These are phyloP conservation scores for Tylopilus sp. DNA, from an alignment of 768 basidiomycete species.

Conservation along the genomic window DNA sequence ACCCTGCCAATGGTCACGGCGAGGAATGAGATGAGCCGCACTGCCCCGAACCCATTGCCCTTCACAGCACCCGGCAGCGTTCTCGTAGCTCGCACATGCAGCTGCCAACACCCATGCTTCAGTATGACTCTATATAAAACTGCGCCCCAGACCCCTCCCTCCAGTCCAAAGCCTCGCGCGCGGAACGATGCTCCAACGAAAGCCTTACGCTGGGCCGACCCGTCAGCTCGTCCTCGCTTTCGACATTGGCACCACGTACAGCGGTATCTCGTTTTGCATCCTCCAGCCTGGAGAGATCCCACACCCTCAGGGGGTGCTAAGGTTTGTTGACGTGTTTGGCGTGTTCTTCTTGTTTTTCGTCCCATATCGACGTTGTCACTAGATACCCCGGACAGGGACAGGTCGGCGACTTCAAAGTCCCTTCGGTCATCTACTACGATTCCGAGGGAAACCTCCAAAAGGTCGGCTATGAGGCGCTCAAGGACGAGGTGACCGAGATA, in stretches of 20 bases:
- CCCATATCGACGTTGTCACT: background rate
- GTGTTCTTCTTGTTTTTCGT: too few relatives aligned
- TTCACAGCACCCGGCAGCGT: background rate
- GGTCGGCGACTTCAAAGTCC: constrained; percentile 41
- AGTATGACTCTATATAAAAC: constrained; percentile 5
- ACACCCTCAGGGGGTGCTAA: constrained; percentile 20
- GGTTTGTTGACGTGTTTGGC: background rate
- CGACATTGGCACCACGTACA: constrained; percentile 38
- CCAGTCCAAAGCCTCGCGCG: background rate
- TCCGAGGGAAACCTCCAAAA: constrained; percentile 33
- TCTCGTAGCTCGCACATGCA: background rate
- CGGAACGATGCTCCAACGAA: constrained; percentile 26
- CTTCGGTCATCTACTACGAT: constrained; percentile 45
- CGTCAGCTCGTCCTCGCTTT: constrained; percentile 35
- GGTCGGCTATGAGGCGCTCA: constrained; percentile 40
- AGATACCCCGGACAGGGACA: constrained; percentile 39
- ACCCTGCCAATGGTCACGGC: background rate
- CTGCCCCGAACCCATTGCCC: constrained; percentile 1
- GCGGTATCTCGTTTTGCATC: constrained; percentile 36
- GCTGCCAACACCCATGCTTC: too few relatives aligned
- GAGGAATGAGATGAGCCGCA: constrained; percentile 1
- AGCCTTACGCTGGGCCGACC: constrained; percentile 32
- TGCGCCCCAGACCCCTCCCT: background rate
- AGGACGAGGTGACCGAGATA: constrained; percentile 31
- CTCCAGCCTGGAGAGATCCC: constrained; percentile 34